Base-by-base conservation (phyloP, 2,329 filamentous ascomycete species). In the Exophiala alcalophila region DNA sequence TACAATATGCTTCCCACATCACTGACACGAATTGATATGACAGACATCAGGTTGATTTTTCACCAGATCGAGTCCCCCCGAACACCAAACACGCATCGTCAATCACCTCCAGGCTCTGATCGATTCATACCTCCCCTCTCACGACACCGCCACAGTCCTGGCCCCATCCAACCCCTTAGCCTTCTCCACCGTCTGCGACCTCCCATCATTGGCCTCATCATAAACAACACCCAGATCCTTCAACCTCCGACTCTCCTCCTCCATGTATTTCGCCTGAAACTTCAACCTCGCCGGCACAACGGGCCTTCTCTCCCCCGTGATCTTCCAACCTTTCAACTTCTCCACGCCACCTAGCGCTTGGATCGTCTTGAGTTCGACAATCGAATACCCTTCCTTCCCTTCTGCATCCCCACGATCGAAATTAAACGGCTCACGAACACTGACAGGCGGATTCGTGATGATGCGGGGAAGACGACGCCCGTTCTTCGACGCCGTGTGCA, bases 401-500 rank as follows among this genome's bases (percentile, higher is more conserved):
- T 15, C n/a, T 4, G 2, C n/a, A 12, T 74, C 65, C n/a, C 61
- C 53, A 3, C 73, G 63, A 48, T 74, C 65, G 47, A 76, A 73
- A 8, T 63, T 55, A 57, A 77, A 78, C 0, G 74, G 72, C 49
- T 71, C 61, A 26, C 66, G 73, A 21, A 77, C 56, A 4, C 63
- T 64, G 2, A 76, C 71, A 0, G 72, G 71, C 4, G 74, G 73
- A 45, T 78, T 78, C 3, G 73, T 78, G 52, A 78, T 78, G 23
- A 78, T 67, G 4, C 75, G 60, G 2, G 69, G 63, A 6, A 65
- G 63, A 14, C 74, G 61, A 18, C 72, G 47, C 37, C 65, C 64
- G 52, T 78, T 78, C 36, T 67, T 67, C 4, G 67, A 71, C 6
- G 71, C 72, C 1, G 69, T 72, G 54, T 78, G 74, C 40, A 76